Evolutionary conservation across 148 eudicot genomes (phyloP), one percentile per base, ranked within the genome.

Genomic region (Spergularia bocconei): DNA sequence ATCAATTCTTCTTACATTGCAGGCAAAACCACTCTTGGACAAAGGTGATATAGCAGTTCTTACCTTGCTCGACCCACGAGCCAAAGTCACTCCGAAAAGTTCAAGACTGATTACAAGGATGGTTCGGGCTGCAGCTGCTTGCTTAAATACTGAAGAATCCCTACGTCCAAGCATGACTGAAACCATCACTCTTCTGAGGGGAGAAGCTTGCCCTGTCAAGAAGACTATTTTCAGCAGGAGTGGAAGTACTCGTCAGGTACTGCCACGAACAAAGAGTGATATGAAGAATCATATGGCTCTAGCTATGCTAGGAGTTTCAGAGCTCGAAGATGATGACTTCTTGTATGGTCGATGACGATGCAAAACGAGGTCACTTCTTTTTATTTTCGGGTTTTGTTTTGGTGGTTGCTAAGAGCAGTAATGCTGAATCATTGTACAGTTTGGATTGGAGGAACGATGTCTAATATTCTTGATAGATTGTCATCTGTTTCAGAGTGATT

Each of bases 261-360:
- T 81, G 11, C 88, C 84, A 63, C 85, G 75, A 75, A 84, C 90
- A 44, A 87, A 75, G 63, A 87, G 87, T 16, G 92, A 90, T 78
- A 85, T 89, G 82, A 92, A 78, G 70, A 81, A 83, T 79, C 98
- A 95, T 80, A 79, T 95, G 68, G 92, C 98, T 41, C 41, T 95
- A 80, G 99, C 99, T 19, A 92, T 95, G 99, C 85, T 92, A 6
- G 97, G 96, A 51, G 97, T 86, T 73, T 79, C 95, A 4, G 97
- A 95, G 13, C 75, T 87, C 36, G 99, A 95, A 12, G 92, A 90
- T 29, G 88, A 85, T 16, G 88, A 90, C 81, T 84, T 82, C 81
- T 68, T 87, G 20, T 83, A 84, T 65, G 77, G 81, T 80, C 85
- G 93, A 69, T 91, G 92, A 91, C 75, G 16, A 52, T 12, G 13